Evolutionary conservation across 2,329 filamentous ascomycete species (phyloP).

Genomic region (Aspergillus melleus): DNA sequence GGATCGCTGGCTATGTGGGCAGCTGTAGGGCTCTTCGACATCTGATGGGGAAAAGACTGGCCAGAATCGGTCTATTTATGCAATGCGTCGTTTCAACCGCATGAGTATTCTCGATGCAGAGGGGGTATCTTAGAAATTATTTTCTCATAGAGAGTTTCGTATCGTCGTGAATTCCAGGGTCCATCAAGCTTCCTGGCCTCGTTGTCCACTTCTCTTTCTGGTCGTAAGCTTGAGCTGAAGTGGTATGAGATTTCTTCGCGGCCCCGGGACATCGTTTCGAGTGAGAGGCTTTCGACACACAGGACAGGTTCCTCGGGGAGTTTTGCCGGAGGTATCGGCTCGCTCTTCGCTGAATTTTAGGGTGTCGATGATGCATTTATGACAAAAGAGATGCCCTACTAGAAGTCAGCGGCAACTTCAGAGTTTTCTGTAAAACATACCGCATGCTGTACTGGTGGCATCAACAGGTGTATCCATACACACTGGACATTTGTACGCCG

Average conservation of each 20-base stretch:
- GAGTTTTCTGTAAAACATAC: slow-evolving; percentile 39
- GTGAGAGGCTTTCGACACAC: slow-evolving; percentile 46
- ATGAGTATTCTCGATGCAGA: neutral
- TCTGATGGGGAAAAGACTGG: neutral
- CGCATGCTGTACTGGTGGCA: slow-evolving; percentile 61
- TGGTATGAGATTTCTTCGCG: slow-evolving; percentile 38
- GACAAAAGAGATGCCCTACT: slow-evolving; percentile 63
- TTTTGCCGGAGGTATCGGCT: slow-evolving; percentile 33
- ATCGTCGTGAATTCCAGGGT: neutral
- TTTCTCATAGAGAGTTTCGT: neutral
- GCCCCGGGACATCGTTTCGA: slow-evolving; percentile 36
- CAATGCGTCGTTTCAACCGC: neutral
- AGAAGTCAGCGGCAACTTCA: slow-evolving; percentile 8
- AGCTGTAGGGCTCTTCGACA: neutral
- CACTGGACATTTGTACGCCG: slow-evolving; percentile 59
- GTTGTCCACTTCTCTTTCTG: slow-evolving; percentile 20
- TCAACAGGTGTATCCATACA: slow-evolving; percentile 64
- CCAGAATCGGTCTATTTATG: neutral
- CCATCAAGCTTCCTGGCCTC: neutral
- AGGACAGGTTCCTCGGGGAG: slow-evolving; percentile 43
- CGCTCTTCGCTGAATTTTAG: slow-evolving; percentile 57
- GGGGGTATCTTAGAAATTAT: neutral
- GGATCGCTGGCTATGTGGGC: neutral
- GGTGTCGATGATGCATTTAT: slow-evolving; percentile 62
- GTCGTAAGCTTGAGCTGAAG: slow-evolving; percentile 39